Conservation (phyloP, 2,329 filamentous ascomycete species). For the Lasiodiplodia theobromae region DNA sequence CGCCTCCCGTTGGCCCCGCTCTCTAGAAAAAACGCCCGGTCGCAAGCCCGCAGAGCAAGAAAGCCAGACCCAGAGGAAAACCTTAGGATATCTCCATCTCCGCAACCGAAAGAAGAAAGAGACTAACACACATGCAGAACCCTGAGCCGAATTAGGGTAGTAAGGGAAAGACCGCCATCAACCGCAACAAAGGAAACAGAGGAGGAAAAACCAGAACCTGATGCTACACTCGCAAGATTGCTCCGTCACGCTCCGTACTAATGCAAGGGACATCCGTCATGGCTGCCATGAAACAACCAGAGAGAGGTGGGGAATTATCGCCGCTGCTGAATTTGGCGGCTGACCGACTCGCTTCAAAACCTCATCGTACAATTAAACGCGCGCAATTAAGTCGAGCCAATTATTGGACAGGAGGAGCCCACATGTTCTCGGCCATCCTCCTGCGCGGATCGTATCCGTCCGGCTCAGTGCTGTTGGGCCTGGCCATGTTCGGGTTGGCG, state of each 20-base stretch:
- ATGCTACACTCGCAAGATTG: conserved; percentile 30
- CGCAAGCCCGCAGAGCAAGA: conserved; percentile 27
- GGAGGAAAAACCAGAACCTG: conserved; percentile 33
- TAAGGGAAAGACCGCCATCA: conserved; percentile 29
- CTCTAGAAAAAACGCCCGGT: conserved; percentile 30
- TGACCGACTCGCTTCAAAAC: conserved; percentile 9
- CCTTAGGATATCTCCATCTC: conserved; percentile 30
- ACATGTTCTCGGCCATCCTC: conserved; percentile 48
- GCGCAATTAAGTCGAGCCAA: conserved; percentile 30
- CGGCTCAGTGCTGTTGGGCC: conserved; percentile 75
- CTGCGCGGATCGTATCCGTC: conserved; percentile 54
- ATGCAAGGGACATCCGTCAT: conserved; percentile 28
- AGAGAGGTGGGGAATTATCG: conserved; percentile 23
- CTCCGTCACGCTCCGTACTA: conserved; percentile 30
- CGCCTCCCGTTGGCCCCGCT: conserved; percentile 29
- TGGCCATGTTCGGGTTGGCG: conserved; percentile 71
- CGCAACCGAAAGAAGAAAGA: conserved; percentile 34
- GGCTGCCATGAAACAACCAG: conserved; percentile 11
- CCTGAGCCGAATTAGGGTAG: conserved; percentile 29
- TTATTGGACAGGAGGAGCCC: conserved; percentile 53
- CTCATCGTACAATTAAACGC: conserved; percentile 35
- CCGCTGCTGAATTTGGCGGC: conserved; percentile 18
- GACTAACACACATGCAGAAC: conserved; percentile 31
- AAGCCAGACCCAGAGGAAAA: conserved; percentile 30
- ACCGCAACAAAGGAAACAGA: conserved; percentile 40